Conservation (phyloP, 176 grass and related monocot species). For the Hordeum marinum region DNA sequence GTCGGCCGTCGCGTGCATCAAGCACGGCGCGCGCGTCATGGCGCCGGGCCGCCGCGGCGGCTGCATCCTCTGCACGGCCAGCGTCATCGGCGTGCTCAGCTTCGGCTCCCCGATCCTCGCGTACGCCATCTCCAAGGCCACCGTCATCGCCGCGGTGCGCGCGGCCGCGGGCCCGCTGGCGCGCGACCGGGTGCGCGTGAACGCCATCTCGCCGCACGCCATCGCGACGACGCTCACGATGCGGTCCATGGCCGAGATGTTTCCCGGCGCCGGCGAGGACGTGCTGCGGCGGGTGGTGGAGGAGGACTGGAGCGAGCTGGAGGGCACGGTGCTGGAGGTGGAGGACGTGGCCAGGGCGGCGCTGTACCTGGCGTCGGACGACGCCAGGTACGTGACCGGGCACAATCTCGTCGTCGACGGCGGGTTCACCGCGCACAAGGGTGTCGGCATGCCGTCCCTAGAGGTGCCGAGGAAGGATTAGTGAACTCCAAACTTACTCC, state of each 20-base stretch:
- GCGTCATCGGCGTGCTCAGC: slow-evolving; percentile 2
- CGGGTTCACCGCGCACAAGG: not conserved
- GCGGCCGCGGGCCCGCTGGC: not conserved
- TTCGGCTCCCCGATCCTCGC: not conserved
- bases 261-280: not conserved
- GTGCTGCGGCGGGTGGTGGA: not conserved
- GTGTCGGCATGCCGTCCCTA: not conserved
- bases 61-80: not conserved
- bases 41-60: not conserved
- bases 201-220: slow-evolving; percentile 16
- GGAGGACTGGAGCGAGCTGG: not conserved
- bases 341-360: slow-evolving; percentile 8
- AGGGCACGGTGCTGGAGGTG: not conserved
- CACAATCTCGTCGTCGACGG: not conserved
- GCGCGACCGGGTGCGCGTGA: not conserved
- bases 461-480: not conserved
- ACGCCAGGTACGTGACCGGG: not conserved
- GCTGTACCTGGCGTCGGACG: not conserved
- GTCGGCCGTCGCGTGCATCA: not conserved
- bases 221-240: not conserved
- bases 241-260: not conserved
- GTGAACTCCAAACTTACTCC: not conserved
- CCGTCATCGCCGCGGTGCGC: not conserved
- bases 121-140: slow-evolving; percentile 16
- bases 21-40: slow-evolving; percentile 28